Evolutionary conservation across 306 rosid species (phyloP).

Genomic region (Castanea mollissima): DNA sequence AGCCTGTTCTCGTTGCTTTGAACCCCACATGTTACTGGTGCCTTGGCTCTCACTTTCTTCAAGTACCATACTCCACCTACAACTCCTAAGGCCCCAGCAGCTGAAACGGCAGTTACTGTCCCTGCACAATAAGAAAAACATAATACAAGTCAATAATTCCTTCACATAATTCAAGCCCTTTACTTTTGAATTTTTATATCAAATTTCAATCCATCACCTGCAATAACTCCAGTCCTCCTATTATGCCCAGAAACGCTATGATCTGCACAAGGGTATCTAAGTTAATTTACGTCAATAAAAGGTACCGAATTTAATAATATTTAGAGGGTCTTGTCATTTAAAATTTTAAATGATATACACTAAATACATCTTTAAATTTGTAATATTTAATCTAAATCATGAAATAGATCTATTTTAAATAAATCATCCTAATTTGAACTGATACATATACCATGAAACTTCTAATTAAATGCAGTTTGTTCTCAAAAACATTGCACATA

Average conservation of each 20-base stretch:
- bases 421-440: no score
- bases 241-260: constrained; percentile 37
- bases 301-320: no score
- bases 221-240: constrained; percentile 57
- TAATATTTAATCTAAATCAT: no score
- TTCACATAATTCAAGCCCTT: not conserved
- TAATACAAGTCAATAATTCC: not conserved
- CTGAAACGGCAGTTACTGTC: constrained; percentile 62
- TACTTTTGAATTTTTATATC: not conserved
- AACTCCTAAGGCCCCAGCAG: constrained; percentile 74
- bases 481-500: constrained; percentile 12
- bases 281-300: not conserved
- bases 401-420: no score
- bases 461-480: not conserved
- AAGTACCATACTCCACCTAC: constrained; percentile 83
- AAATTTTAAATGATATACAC: no score
- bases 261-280: constrained; percentile 54
- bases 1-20: constrained; percentile 85
- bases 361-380: no score
- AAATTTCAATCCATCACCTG: constrained; percentile 49
- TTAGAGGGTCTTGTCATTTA: rapidly evolving
- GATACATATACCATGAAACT: not conserved
- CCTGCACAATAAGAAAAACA: constrained; percentile 40
- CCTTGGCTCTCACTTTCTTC: constrained; percentile 70
- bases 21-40: constrained; percentile 88